Evolutionary conservation across 805 yeast genomes (phyloP).

Genomic region (Kazachstania bromeliacearum): DNA sequence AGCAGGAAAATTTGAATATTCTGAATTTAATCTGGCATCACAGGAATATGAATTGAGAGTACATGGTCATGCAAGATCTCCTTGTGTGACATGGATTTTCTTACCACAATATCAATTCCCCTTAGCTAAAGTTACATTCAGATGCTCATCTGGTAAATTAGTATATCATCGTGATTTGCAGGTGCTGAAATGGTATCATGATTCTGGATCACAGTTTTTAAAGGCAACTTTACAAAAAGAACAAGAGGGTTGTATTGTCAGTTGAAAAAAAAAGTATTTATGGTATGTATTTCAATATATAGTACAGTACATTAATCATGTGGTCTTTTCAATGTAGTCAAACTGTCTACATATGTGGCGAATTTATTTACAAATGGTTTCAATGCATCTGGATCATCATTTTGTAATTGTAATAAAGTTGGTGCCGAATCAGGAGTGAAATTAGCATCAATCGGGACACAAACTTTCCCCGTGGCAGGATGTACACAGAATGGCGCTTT

Average conservation of each 20-base stretch:
- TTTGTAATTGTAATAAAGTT: conserved; percentile 51
- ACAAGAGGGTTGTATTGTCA: neutral
- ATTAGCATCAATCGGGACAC: conserved; percentile 58
- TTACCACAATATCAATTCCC: conserved; percentile 69
- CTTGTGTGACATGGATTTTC: conserved; percentile 41
- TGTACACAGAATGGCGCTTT: conserved; percentile 96
- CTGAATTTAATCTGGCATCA: conserved; percentile 49
- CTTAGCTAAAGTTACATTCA: conserved; percentile 38
- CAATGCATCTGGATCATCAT: conserved; percentile 53
- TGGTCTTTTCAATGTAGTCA: neutral
- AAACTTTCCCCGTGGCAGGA: conserved; percentile 90
- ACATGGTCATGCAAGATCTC: conserved; percentile 18
- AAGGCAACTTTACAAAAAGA: conserved; percentile 13
- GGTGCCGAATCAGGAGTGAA: conserved; percentile 82
- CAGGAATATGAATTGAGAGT: conserved; percentile 43
- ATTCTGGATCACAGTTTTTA: conserved; percentile 32
- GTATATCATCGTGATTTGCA: conserved; percentile 43
- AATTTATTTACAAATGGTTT: conserved; percentile 64
- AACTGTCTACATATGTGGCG: conserved; percentile 11
- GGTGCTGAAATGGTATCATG: conserved; percentile 65
- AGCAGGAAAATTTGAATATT: conserved; percentile 45
- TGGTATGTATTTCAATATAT: neutral
- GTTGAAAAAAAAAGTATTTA: neutral
- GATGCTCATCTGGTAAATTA: conserved; percentile 48
- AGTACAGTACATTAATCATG: neutral